A percentile compares a stretch with the other conserved stretches of the same genome.
These are phyloP conservation scores for Thymus quinquecostatus DNA, from an alignment of 257 asterid species.

Conservation along the genomic window DNA sequence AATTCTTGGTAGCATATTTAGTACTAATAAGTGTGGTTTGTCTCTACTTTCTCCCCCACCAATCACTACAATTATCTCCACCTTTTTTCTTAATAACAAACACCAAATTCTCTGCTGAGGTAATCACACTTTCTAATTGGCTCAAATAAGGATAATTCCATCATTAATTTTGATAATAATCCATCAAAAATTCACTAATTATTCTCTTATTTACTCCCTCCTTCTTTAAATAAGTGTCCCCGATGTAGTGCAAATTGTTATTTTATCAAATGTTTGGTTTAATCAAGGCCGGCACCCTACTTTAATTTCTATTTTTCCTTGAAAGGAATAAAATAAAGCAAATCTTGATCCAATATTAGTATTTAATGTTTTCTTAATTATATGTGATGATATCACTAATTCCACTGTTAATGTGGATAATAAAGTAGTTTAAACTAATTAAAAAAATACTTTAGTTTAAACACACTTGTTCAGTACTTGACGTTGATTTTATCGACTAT, in stretches of 20 bases:
- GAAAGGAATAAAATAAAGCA: constrained; percentile 23
- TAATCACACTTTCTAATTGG: constrained; percentile 48
- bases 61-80: constrained; percentile 1
- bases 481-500: not conserved
- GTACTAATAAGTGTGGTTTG: constrained; percentile 21
- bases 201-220: constrained; percentile 2
- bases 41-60: constrained; percentile 54
- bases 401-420: constrained; percentile 1
- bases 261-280: constrained; percentile 25
- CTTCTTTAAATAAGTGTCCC: too few relatives aligned
- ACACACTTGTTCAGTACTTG: not conserved
- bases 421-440: not conserved
- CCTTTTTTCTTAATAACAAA: constrained; percentile 1
- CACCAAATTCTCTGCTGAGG: constrained; percentile 29
- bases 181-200: not conserved
- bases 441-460: not conserved
- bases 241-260: not conserved
- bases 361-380: not conserved
- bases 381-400: not conserved
- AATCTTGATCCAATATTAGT: constrained; percentile 35
- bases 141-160: constrained; percentile 46
- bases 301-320: constrained; percentile 8
- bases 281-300: constrained; percentile 26
- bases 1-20: constrained; percentile 28
- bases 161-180: constrained; percentile 30